Evolutionary conservation across 2,329 filamentous ascomycete genomes (phyloP), one percentile per base, ranked within the genome.

Genomic region (Phaeomoniella chlamydospora): DNA sequence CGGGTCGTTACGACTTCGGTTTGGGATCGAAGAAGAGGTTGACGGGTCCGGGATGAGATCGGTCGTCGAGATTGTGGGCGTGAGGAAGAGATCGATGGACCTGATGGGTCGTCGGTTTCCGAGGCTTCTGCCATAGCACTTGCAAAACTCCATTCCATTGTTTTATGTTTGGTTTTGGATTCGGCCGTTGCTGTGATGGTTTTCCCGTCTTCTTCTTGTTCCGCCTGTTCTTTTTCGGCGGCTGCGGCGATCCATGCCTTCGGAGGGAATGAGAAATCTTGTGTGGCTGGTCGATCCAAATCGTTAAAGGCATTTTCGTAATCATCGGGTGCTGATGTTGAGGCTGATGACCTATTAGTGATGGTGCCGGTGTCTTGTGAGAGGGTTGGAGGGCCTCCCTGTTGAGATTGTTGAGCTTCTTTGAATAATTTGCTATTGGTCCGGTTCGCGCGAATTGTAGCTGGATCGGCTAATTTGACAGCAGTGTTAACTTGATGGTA

Each of bases 371-470:
- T 50, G 52, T 14, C 52, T 47, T 4, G 52, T 50, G 15, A 49
- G 9, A 26, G 54, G n/a, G 46, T 49, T 13, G 53, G 54, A 29
- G 48, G 50, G n/a, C n/a, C n/a, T n/a, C n/a, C n/a, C n/a, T n/a
- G n/a, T 26, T 26, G 22, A 6, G 6, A 6, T 9, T 6, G 9
- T 26, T 6, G 6, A 5, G 58, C 59, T 26, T 54, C 57, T 30
- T 51, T 58, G 34, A 50, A 48, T 31, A 61, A 49, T 33, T 68
- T 58, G 35, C 62, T 57, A 45, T 65, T 67, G 16, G 65, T 62
- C 31, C 67, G 59, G 38, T 66, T 70, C 12, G 72, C 70, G 39
- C 65, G 67, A 36, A 76, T 60, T 1, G 72, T 77, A 30, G 70
- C 62, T 4, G 65, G 57, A 47, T 68, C 59, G 13, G 64, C 59